These are phyloP conservation scores for Chaetomium strumarium DNA, from an alignment of 2,329 filamentous ascomycete species.

Conservation along the genomic window DNA sequence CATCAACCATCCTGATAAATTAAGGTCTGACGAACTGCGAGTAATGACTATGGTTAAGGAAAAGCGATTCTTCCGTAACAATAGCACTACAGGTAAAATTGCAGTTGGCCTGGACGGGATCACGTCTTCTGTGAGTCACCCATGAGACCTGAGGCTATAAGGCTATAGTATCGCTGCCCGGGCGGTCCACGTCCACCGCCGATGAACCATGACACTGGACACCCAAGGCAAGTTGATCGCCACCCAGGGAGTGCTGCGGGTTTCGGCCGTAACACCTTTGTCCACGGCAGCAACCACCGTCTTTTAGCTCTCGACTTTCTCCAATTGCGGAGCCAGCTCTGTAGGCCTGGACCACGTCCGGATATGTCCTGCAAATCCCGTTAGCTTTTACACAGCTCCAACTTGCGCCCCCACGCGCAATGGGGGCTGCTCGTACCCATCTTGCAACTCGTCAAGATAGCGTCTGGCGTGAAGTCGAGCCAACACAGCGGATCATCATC, in stretches of 20 bases:
- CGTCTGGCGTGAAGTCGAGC: conserved; percentile 89
- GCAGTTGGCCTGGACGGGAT: too few relatives aligned
- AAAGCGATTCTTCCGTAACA: too few relatives aligned
- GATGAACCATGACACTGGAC: too few relatives aligned
- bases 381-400: not conserved
- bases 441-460: conserved; percentile 87
- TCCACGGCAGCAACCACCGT: not conserved
- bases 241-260: too few relatives aligned
- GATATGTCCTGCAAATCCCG: conserved; percentile 32
- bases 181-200: too few relatives aligned
- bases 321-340: conserved; percentile 29
- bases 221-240: too few relatives aligned
- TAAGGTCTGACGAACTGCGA: not conserved
- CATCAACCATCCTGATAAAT: too few relatives aligned
- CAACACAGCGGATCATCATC: conserved; percentile 84
- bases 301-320: not conserved
- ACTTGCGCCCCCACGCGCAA: not conserved
- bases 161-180: too few relatives aligned
- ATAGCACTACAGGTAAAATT: too few relatives aligned
- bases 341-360: conserved; percentile 39
- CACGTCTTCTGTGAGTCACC: too few relatives aligned
- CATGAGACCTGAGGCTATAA: too few relatives aligned
- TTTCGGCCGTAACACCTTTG: not conserved
- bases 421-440: conserved; percentile 56
- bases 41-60: not conserved